These are phyloP conservation scores for Leersia perrieri DNA, from an alignment of 176 grass and related monocot genomes.

Conservation along the genomic window DNA sequence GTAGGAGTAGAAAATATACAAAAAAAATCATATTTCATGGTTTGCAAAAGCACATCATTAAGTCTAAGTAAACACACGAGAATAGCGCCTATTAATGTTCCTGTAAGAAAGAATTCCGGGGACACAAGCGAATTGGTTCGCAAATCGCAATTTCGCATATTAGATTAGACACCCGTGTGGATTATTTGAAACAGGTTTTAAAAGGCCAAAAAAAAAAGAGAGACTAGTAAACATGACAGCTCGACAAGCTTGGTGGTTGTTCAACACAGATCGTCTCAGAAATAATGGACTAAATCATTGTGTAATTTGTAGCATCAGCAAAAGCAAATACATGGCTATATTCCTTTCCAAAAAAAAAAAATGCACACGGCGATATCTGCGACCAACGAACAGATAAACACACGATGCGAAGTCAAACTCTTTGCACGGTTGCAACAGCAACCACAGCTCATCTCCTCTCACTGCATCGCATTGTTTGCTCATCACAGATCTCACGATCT, in stretches of 20 bases:
- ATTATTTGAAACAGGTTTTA: too few relatives aligned
- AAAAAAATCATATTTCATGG: neutral
- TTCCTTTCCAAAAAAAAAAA: too few relatives aligned
- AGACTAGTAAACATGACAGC: neutral
- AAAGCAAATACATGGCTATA: too few relatives aligned
- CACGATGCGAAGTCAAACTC: conserved; percentile 7
- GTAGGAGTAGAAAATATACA: too few relatives aligned
- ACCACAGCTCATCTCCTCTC: neutral
- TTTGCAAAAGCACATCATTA: neutral
- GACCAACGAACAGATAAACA: neutral
- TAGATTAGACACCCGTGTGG: neutral
- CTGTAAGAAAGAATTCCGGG: too few relatives aligned
- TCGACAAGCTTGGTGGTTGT: neutral
- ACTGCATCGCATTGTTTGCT: conserved; percentile 8
- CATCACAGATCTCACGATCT: conserved; percentile 13
- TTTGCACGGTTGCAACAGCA: neutral
- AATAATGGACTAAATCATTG: neutral
- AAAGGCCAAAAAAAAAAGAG: neutral
- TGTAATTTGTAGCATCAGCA: neutral
- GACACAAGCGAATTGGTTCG: neutral
- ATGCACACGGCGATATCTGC: neutral
- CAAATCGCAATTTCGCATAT: neutral
- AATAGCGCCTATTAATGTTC: neutral
- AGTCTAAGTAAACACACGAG: too few relatives aligned
- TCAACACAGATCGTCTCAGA: neutral